A percentile compares a stretch with the other conserved stretches of the same genome.
Evolutionary conservation across 2,329 filamentous ascomycete genomes (phyloP).

Genomic region (Helotiales sp.): DNA sequence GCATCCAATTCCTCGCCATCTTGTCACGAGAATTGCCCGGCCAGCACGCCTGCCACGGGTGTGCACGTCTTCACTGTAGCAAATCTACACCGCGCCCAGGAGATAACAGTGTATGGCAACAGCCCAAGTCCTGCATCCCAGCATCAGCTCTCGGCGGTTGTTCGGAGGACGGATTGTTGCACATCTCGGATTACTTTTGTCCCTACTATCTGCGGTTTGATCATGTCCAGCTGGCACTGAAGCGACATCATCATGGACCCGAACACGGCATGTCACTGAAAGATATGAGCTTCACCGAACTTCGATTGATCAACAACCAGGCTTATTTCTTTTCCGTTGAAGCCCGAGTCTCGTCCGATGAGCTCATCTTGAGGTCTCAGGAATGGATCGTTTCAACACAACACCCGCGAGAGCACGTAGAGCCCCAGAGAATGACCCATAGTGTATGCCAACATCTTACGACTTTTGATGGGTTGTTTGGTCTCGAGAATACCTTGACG

Average conservation of each 20-base stretch:
- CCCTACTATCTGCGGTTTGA: constrained; percentile 14
- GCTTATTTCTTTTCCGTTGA: constrained; percentile 20
- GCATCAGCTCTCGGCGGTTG: constrained; percentile 6
- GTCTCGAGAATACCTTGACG: constrained; percentile 18
- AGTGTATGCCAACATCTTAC: constrained; percentile 15
- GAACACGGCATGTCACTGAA: constrained; percentile 14
- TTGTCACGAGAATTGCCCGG: constrained; percentile 21
- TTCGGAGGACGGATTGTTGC: constrained; percentile 10
- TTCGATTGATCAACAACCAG: constrained; percentile 4
- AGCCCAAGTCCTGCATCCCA: constrained; percentile 12
- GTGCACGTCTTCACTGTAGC: constrained; percentile 16
- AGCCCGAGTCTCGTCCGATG: constrained; percentile 14
- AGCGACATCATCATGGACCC: constrained; percentile 19
- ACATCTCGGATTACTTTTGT: constrained; percentile 14
- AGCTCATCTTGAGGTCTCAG: constrained; percentile 52
- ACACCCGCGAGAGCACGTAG: constrained; percentile 14
- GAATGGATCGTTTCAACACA: constrained; percentile 47
- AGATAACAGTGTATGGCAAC: constrained; percentile 3
- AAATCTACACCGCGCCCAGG: constrained; percentile 9
- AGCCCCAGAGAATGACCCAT: constrained; percentile 1
- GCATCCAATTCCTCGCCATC: constrained; percentile 20
- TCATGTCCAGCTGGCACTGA: constrained; percentile 22
- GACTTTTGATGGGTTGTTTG: constrained; percentile 14
- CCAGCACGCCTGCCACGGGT: constrained; percentile 16
- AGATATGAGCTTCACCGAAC: constrained; percentile 15